Conservation (phyloP, 2,329 filamentous ascomycete species). For the Phialophora verrucosa region DNA sequence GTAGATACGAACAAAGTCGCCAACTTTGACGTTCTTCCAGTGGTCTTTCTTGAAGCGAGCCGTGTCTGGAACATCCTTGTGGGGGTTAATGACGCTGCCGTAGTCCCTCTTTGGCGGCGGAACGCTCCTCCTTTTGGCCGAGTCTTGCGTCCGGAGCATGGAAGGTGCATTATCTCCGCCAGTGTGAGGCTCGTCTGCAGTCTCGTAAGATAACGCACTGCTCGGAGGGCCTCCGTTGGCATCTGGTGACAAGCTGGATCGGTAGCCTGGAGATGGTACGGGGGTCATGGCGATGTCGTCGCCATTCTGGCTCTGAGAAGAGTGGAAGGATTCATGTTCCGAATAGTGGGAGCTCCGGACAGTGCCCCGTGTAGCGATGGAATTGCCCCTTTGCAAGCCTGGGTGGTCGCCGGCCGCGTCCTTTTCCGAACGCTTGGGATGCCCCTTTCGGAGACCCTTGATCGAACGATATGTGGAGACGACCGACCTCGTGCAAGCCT, state of each 20-base stretch:
- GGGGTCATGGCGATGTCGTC: slow-evolving; percentile 95
- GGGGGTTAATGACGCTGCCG: slow-evolving; percentile 75
- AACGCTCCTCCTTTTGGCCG: slow-evolving; percentile 31
- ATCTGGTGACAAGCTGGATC: slow-evolving; percentile 45
- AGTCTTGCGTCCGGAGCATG: slow-evolving; percentile 25
- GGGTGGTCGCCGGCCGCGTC: slow-evolving; percentile 58
- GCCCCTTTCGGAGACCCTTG: slow-evolving; percentile 49
- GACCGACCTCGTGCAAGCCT: slow-evolving; percentile 72
- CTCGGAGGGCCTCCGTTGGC: slow-evolving; percentile 36
- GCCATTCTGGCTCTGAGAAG: slow-evolving; percentile 52
- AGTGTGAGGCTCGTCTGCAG: slow-evolving; percentile 32
- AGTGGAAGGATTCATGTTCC: slow-evolving; percentile 58
- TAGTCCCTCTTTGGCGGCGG: slow-evolving; percentile 58
- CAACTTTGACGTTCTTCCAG: slow-evolving; percentile 95
- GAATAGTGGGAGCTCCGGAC: slow-evolving; percentile 63
- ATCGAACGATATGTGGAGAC: slow-evolving; percentile 60
- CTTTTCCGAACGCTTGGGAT: slow-evolving; percentile 56
- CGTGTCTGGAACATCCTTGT: slow-evolving; percentile 67
- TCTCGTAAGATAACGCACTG: slow-evolving; percentile 41
- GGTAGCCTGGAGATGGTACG: slow-evolving; percentile 67
- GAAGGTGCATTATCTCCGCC: slow-evolving; percentile 32
- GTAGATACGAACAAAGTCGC: slow-evolving; percentile 95
- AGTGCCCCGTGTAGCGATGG: slow-evolving; percentile 66
- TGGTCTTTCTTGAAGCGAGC: slow-evolving; percentile 89
- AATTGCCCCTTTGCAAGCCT: slow-evolving; percentile 62